Percentiles rank a stretch among this genome's conserved stretches.
Evolutionary conservation across 169 alveolate genomes (phyloP).

Genomic region (Cytauxzoon felis): DNA sequence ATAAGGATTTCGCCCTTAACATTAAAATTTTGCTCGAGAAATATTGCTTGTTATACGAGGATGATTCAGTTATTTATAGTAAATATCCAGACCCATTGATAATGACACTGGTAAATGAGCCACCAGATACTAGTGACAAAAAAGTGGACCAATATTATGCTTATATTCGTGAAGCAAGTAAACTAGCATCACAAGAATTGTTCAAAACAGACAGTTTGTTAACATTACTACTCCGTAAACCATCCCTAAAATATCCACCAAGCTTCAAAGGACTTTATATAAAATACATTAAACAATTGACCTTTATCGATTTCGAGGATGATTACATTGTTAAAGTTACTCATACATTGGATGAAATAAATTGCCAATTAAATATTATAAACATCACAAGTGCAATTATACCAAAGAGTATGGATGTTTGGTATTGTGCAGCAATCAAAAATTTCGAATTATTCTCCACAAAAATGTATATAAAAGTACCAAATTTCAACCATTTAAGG

Average conservation of each 20-base stretch:
- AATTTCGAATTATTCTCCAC: conserved; percentile 10
- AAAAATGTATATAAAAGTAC: not conserved
- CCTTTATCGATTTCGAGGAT: not conserved
- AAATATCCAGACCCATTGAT: not conserved
- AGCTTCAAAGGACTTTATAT: conserved; percentile 12
- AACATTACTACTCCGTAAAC: not conserved
- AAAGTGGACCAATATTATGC: not conserved
- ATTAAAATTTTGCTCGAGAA: not conserved
- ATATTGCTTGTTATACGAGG: not conserved
- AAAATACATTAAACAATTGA: conserved; percentile 1
- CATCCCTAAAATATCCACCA: not conserved
- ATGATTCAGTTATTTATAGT: not conserved
- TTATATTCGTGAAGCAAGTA: conserved; percentile 1
- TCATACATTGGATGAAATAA: not conserved
- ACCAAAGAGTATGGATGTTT: conserved; percentile 17
- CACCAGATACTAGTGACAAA: no score
- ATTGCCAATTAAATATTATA: not conserved
- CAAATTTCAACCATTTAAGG: not conserved
- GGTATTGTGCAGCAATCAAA: conserved; percentile 1
- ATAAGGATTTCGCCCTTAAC: not conserved
- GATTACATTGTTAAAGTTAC: not conserved
- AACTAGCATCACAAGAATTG: not conserved
- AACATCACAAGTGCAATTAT: conserved; percentile 13
- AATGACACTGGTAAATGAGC: no score
- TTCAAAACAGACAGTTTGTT: not conserved